A percentile compares a stretch with the other conserved stretches of the same genome.
These are phyloP conservation scores for Scleroderma citrinum DNA, from an alignment of 768 basidiomycete genomes.

Conservation along the genomic window DNA sequence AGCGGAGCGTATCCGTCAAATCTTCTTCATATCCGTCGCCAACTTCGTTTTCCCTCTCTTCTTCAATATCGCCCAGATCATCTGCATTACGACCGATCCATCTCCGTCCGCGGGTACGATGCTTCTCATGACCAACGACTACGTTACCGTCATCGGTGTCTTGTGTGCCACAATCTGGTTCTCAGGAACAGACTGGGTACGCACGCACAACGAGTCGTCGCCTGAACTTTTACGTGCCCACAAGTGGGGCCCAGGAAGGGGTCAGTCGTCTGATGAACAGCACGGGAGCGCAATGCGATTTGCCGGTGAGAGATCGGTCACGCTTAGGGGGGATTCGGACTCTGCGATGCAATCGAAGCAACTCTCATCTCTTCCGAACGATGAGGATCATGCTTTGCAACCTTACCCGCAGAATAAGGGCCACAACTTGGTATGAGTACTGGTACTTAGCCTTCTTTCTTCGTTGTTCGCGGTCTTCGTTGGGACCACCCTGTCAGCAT, in stretches of 20 bases:
- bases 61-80: constrained; percentile 30
- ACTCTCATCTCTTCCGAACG: background rate
- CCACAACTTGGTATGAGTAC: too few species aligned
- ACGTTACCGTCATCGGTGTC: constrained; percentile 30
- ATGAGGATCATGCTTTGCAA: too few species aligned
- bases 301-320: background rate
- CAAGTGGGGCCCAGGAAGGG: background rate
- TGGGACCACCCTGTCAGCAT: too few species aligned
- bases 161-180: constrained; percentile 34
- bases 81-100: constrained; percentile 12
- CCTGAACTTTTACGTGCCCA: background rate
- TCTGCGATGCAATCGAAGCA: background rate
- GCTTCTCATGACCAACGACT: constrained; percentile 17
- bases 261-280: background rate
- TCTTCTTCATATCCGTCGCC: constrained; percentile 31
- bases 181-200: constrained; percentile 2
- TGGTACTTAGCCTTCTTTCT: too few species aligned
- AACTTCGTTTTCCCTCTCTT: constrained; percentile 36
- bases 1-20: constrained; percentile 20
- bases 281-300: background rate
- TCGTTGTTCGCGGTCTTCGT: too few species aligned
- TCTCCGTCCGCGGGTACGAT: background rate
- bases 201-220: background rate
- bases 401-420: too few species aligned
- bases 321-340: background rate